Base-by-base conservation (phyloP, 352 stramenopile species). In the Globisporangium megalacanthum region DNA sequence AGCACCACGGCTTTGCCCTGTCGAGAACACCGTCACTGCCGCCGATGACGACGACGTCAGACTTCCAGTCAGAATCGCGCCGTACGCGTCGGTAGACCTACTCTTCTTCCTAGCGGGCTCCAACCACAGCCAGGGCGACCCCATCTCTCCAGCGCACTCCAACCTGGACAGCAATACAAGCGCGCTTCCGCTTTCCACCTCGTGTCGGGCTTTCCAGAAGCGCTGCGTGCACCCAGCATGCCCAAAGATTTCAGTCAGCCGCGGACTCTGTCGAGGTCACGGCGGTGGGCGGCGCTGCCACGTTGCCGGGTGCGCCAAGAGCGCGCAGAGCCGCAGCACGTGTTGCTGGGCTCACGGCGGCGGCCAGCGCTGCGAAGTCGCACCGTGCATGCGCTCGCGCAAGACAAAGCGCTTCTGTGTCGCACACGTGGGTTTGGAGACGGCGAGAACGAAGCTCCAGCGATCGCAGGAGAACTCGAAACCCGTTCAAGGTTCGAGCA, bases 361-460 rank as follows among this genome's bases (percentile, higher is more conserved):
- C 46, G 81, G 81, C 9, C 77, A 85, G 52, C 75, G 81, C 17
- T 94, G 84, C 56, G 72, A 88, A 7, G 77, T 75, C 9, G 58
- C 75, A 4, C 49, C 64, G 10, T 94, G 83, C 62, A 83, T 83
- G 65, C 81, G 86, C 20, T 78, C 61, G 6, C 77, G 79, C 20
- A 89, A 92, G 62, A 72, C 73, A 6, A 86, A 86, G 58, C 72
- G 67, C 29, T 88, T 77, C 48, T 89, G 83, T 29, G 72, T 86
- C 42, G 69, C 73, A 1, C 82, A 92, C 55, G 46, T 83, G 57
- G 75, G 35, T 57, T 77, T 46, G 74, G 78, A 29, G 56, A 54
- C 7, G 17, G 48, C 54, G 17, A 42, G 52, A 29, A 22, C n/a
- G 35, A 25, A 48, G 20, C 7, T n/a, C 29, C 36, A 29, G 22